These are phyloP conservation scores for Magnusiomyces sp. DNA, from an alignment of 1,139 yeast species.

Conservation along the genomic window DNA sequence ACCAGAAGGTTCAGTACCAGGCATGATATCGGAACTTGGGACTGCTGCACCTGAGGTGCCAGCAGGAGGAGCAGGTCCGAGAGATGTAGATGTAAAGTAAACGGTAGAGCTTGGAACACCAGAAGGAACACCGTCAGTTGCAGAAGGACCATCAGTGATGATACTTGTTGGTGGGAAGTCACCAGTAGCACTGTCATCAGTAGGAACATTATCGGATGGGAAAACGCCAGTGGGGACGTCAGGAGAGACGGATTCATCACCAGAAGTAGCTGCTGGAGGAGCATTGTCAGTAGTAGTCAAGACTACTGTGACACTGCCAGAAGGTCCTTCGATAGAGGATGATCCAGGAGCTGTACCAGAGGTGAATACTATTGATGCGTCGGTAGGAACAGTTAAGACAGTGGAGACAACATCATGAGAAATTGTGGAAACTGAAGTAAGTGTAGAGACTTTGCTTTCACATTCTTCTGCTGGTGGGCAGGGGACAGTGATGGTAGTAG, in stretches of 20 bases:
- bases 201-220: too few relatives aligned
- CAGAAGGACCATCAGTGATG: background rate
- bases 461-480: background rate
- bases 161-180: too few relatives aligned
- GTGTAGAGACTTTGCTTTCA: background rate
- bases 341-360: too few relatives aligned
- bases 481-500: background rate
- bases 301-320: too few relatives aligned
- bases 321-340: too few relatives aligned
- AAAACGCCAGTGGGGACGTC: too few relatives aligned
- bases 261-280: background rate
- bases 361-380: too few relatives aligned
- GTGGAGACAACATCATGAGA: background rate
- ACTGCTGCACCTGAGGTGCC: background rate
- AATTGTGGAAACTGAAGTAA: background rate
- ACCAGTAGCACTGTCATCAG: too few relatives aligned
- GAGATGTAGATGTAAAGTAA: background rate
- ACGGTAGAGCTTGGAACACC: background rate
- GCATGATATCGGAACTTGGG: background rate
- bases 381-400: background rate
- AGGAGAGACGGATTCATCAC: background rate
- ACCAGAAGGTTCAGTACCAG: background rate
- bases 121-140: background rate
- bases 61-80: background rate
- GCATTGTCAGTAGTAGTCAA: background rate